Base-by-base conservation (phyloP, 2,329 filamentous ascomycete species). In the Hypoxylon sp. region DNA sequence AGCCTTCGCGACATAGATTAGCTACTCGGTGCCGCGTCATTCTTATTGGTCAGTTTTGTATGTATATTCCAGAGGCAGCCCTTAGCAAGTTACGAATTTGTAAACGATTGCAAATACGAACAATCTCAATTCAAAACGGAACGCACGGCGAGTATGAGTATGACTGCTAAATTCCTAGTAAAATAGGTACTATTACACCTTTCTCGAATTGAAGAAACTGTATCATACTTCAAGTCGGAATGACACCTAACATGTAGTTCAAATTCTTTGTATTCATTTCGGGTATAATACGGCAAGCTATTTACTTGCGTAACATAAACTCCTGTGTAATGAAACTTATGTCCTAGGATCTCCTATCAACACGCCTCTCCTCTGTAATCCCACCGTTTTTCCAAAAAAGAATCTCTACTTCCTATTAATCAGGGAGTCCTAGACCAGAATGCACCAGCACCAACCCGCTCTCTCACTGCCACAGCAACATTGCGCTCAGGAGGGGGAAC, bases 361-460 rank as follows among this genome's bases (percentile, higher is more conserved):
- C 53, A 50, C 61, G 5, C 46, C 32, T 26, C 22, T 40, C 26
- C 32, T 16, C 30, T 22, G 33, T 49, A 45, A 44, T 36, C 45
- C 52, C 32, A 24, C 40, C 30, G 3, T 48, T 49, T 58, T 48
- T 59, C 51, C 24, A 54, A 48, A 16, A 65, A 33, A 42, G n/a
- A n/a, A n/a, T n/a, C n/a, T 40, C 28, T 30, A 36, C 51, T 42
- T 49, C 52, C 44, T 45, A 52, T 60, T 42, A 48, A 53, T 11
- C 20, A 32, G 58, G 55, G 55, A 42, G 49, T 65, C 61, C 52
- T 61, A 69, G 64, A 68, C 52, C 59, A 69, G 64, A 68, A 64
- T 68, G 64, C 64, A 64, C 26, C 24, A n/a, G 16, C 44, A 24
- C 30, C 22, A 40, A 20, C 12, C 32, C 45, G 32, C 54, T 46